phyloP scores from a whole-genome alignment of 345 rosid genomes.

The Brassica carinata region DNA sequence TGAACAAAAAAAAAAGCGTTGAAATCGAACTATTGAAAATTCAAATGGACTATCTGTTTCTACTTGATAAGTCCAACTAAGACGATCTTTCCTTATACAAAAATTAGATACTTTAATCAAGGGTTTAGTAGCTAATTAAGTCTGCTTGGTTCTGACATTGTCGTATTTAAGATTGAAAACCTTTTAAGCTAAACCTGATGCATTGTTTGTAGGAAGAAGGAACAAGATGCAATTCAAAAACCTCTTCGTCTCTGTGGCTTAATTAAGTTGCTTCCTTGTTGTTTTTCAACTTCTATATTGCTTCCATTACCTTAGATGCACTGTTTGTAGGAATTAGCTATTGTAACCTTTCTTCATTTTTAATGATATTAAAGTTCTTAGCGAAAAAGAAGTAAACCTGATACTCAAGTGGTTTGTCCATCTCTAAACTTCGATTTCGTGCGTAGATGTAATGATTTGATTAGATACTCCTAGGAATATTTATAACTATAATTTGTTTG shows the following conservation, averaged over 20 bases:
- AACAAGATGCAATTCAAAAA: too few relatives aligned
- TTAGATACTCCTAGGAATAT: constrained; percentile 15
- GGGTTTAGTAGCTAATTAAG: background rate
- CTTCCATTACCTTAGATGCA: too few relatives aligned
- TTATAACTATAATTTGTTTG: constrained; percentile 9
- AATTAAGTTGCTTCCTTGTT: too few relatives aligned
- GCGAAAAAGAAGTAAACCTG: constrained; percentile 6
- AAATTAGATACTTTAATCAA: background rate
- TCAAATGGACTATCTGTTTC: background rate
- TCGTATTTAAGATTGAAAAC: background rate
- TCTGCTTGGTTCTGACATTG: background rate
- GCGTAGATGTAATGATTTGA: constrained; percentile 9
- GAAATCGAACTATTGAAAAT: background rate
- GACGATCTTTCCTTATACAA: background rate
- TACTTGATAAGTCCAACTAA: background rate
- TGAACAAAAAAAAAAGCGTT: background rate
- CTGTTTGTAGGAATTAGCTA: too few relatives aligned
- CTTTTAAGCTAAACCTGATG: constrained; percentile 20
- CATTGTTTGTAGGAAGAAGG: too few relatives aligned
- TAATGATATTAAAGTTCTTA: too few relatives aligned
- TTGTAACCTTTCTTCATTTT: too few relatives aligned
- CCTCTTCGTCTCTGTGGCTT: too few relatives aligned
- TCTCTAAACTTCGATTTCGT: constrained; percentile 4
- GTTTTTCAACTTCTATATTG: too few relatives aligned
- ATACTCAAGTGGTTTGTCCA: constrained; percentile 19